Percentiles rank a stretch among this genome's conserved stretches.
Conservation (phyloP, 2,329 filamentous ascomycete species). For the Monilinia fructigena region DNA sequence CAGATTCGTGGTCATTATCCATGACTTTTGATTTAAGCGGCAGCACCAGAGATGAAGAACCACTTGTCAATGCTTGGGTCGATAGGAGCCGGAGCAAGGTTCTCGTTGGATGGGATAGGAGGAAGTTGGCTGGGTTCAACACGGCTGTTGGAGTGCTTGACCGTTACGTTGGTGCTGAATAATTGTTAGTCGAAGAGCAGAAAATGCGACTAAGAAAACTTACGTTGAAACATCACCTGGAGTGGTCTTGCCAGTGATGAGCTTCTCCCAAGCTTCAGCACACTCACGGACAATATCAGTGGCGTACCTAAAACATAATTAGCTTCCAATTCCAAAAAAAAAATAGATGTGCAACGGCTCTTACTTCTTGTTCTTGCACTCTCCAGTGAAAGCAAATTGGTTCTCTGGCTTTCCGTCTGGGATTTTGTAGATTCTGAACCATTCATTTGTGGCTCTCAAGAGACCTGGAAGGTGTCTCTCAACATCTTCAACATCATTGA, state of each 20-base stretch:
- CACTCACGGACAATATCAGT: slow-evolving; percentile 95
- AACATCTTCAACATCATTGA: slow-evolving; percentile 98
- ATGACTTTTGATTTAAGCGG: slow-evolving; percentile 57
- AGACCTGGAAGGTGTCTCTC: slow-evolving; percentile 97
- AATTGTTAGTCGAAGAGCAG: slow-evolving; percentile 37
- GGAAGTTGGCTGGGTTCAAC: slow-evolving; percentile 68
- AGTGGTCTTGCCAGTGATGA: slow-evolving; percentile 85
- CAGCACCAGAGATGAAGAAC: slow-evolving; percentile 99
- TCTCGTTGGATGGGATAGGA: slow-evolving; percentile 75
- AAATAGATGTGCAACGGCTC: slow-evolving; percentile 33
- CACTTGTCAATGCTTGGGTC: slow-evolving; percentile 99
- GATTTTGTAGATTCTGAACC: slow-evolving; percentile 99
- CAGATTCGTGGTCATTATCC: slow-evolving; percentile 18
- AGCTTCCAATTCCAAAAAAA: slow-evolving; percentile 18
- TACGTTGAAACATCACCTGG: slow-evolving; percentile 79
- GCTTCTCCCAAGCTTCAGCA: slow-evolving; percentile 92
- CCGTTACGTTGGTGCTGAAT: slow-evolving; percentile 75
- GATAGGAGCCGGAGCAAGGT: slow-evolving; percentile 81
- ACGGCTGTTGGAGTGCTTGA: slow-evolving; percentile 70
- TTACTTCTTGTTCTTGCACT: slow-evolving; percentile 99
- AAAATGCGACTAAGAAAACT: slow-evolving; percentile 43
- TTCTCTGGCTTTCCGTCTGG: slow-evolving; percentile 99
- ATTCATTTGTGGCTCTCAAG: slow-evolving; percentile 97
- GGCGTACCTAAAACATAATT: slow-evolving; percentile 68
- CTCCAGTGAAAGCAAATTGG: slow-evolving; percentile 99